These are phyloP conservation scores for Myriosclerotinia scirpicola DNA, from an alignment of 2,329 filamentous ascomycete genomes.

Conservation along the genomic window DNA sequence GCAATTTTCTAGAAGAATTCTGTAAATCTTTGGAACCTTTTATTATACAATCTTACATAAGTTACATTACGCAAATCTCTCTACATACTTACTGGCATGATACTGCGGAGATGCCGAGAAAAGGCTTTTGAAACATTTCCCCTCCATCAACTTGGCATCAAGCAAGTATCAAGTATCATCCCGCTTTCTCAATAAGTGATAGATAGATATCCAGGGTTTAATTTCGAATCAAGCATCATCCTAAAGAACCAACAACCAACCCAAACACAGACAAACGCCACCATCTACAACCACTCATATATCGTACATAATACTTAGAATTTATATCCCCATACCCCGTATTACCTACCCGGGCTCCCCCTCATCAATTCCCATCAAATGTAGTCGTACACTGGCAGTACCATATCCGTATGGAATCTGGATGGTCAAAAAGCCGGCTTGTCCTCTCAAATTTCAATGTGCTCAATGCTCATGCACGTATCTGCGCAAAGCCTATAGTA, in stretches of 20 bases:
- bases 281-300: constrained; percentile 12
- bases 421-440: not conserved
- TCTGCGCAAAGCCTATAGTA: not conserved
- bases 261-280: constrained; percentile 9
- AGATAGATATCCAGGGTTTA: no score
- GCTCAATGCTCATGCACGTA: not conserved
- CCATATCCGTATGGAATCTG: not conserved
- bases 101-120: not conserved
- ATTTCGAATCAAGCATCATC: not conserved
- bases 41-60: no score
- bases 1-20: no score
- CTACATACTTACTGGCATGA: no score
- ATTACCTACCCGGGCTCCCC: not conserved
- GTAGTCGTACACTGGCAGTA: not conserved
- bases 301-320: not conserved
- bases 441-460: not conserved
- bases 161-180: not conserved
- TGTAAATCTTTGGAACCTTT: no score
- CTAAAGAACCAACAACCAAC: not conserved
- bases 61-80: not conserved
- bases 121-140: not conserved
- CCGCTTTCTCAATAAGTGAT: no score
- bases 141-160: not conserved
- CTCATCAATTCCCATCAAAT: not conserved
- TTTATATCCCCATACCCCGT: constrained; percentile 13